Percentiles rank a stretch among this genome's conserved stretches.
Evolutionary conservation across 2,329 filamentous ascomycete genomes (phyloP).

Genomic region (Huntiella bhutanensis): DNA sequence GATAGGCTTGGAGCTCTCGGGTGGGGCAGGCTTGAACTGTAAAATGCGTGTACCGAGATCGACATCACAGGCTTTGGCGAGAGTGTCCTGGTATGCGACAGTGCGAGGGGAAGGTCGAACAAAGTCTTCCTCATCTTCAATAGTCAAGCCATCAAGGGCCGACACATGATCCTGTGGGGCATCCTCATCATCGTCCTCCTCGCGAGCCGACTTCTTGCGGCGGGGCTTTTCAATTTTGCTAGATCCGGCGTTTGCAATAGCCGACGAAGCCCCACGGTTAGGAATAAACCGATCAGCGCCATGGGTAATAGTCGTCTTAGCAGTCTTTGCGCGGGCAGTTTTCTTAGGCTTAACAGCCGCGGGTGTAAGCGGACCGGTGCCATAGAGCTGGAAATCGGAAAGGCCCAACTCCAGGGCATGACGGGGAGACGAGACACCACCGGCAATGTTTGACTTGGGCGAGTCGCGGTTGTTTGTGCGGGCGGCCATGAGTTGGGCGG

Average conservation of each 20-base stretch:
- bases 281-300: slow-evolving; percentile 88
- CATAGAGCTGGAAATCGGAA: slow-evolving; percentile 79
- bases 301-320: slow-evolving; percentile 66
- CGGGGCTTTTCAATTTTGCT: slow-evolving; percentile 65
- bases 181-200: slow-evolving; percentile 39
- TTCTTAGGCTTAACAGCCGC: slow-evolving; percentile 38
- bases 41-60: slow-evolving; percentile 88
- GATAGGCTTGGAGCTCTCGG: slow-evolving; percentile 94
- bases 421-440: slow-evolving; percentile 54
- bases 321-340: slow-evolving; percentile 35
- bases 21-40: slow-evolving; percentile 94
- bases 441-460: slow-evolving; percentile 90
- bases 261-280: slow-evolving; percentile 78
- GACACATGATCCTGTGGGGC: slow-evolving; percentile 64
- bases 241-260: slow-evolving; percentile 61
- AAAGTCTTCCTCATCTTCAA: slow-evolving; percentile 53
- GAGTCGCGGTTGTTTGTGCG: slow-evolving; percentile 58
- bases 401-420: slow-evolving; percentile 73
- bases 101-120: slow-evolving; percentile 68
- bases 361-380: slow-evolving; percentile 54
- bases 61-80: slow-evolving; percentile 81
- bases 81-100: slow-evolving; percentile 76
- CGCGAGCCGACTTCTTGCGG: slow-evolving; percentile 49
- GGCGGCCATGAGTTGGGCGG: slow-evolving; percentile 58
- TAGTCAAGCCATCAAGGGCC: slow-evolving; percentile 60